Evolutionary conservation across 371 early-diverging fungal species (phyloP).

Genomic region (Globomyces sp.): DNA sequence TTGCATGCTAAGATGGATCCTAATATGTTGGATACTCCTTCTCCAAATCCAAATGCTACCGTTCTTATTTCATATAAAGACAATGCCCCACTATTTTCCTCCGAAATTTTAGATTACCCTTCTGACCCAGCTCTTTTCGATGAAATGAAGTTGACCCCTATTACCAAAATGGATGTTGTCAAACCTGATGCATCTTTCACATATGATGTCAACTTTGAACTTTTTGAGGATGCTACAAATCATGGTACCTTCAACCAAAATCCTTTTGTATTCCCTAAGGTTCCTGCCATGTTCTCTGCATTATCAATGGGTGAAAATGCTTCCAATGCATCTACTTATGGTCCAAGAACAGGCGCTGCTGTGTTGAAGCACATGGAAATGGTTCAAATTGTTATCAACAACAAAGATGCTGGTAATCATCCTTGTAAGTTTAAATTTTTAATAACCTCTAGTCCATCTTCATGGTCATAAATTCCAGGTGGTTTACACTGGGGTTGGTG

Average conservation of each 20-base stretch:
- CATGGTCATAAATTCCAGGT: slow-evolving; percentile 83
- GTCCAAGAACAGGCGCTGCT: slow-evolving; percentile 55
- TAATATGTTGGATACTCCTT: slow-evolving; percentile 70
- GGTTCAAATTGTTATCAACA: slow-evolving; percentile 64
- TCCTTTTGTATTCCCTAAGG: slow-evolving; percentile 65
- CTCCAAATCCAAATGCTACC: slow-evolving; percentile 56
- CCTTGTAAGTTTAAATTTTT: slow-evolving; percentile 42
- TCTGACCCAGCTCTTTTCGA: slow-evolving; percentile 36
- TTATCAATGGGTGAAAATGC: slow-evolving; percentile 55
- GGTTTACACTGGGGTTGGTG: slow-evolving; percentile 48
- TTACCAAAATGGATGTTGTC: slow-evolving; percentile 39
- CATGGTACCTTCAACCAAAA: slow-evolving; percentile 79
- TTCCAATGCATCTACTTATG: slow-evolving; percentile 59
- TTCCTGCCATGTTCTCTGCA: slow-evolving; percentile 69
- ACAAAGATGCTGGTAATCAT: slow-evolving; percentile 61
- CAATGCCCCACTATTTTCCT: slow-evolving; percentile 32
- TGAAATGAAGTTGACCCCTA: slow-evolving; percentile 52
- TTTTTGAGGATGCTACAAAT: slow-evolving; percentile 71
- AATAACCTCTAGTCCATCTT: slow-evolving; percentile 53
- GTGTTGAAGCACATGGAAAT: slow-evolving; percentile 53
- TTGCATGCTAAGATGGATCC: slow-evolving; percentile 74
- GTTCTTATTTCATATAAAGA: slow-evolving; percentile 56
- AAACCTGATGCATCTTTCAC: slow-evolving; percentile 50
- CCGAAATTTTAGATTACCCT: slow-evolving; percentile 18
- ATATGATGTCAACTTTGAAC: slow-evolving; percentile 62